A percentile compares a stretch with the other conserved stretches of the same genome.
phyloP scores from a whole-genome alignment of 1,284 basidiomycete genomes.

The Lignosus rhinocerotis region DNA sequence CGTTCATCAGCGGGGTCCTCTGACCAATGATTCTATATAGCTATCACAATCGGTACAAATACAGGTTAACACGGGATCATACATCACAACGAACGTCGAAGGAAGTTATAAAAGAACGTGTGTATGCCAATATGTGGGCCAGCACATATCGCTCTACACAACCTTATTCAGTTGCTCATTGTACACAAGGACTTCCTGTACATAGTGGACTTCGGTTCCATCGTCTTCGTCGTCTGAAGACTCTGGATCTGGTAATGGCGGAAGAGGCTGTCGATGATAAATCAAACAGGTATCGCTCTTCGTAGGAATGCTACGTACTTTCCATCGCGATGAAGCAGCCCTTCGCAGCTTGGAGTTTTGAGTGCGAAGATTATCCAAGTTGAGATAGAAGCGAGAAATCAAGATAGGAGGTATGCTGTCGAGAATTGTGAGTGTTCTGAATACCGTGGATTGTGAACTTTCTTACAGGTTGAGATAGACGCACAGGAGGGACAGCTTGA shows the following conservation, averaged over 20 bases:
- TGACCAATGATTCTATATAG: background rate
- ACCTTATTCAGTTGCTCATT: background rate
- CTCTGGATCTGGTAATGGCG: background rate
- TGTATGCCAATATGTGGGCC: background rate
- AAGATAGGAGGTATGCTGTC: conserved; percentile 13
- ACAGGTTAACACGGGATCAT: too few relatives aligned
- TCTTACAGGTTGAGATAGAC: conserved; percentile 4
- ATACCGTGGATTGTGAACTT: background rate
- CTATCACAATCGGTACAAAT: too few relatives aligned
- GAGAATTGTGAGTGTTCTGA: too few relatives aligned
- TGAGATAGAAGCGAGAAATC: conserved; percentile 19
- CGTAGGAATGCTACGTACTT: too few relatives aligned
- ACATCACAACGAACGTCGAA: background rate
- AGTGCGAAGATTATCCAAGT: conserved; percentile 2
- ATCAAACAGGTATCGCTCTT: background rate
- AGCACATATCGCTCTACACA: background rate
- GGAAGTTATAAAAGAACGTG: background rate
- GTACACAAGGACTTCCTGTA: conserved; percentile 5
- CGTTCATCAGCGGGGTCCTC: too few relatives aligned
- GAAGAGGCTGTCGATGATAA: background rate
- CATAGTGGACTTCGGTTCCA: background rate
- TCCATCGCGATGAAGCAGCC: too few relatives aligned
- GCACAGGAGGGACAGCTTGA: background rate
- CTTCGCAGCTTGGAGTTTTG: background rate
- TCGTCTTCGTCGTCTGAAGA: background rate